Percentiles rank a stretch among this genome's conserved stretches.
Conservation (phyloP, 257 asterid genomes). For the Gynochthodes officinalis region DNA sequence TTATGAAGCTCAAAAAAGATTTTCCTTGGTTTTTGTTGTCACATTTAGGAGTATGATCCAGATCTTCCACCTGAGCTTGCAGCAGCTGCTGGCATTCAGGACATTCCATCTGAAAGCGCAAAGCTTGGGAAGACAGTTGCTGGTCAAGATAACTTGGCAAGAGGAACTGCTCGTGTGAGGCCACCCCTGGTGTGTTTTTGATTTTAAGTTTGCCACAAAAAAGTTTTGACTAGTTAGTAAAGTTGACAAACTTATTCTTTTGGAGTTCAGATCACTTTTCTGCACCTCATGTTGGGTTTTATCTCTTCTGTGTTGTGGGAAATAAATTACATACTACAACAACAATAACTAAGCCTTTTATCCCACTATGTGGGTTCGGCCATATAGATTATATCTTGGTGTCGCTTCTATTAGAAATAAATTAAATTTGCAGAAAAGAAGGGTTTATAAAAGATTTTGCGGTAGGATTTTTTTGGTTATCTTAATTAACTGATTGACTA, state of each 20-base stretch:
- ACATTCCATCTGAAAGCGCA: slow-evolving; percentile 49
- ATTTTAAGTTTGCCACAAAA: not conserved
- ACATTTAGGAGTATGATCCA: slow-evolving; percentile 82
- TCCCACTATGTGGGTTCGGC: too few relatives aligned
- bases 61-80: slow-evolving; percentile 99
- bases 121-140: slow-evolving; percentile 53
- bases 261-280: not conserved
- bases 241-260: not conserved
- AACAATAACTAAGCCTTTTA: too few relatives aligned
- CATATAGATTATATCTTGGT: too few relatives aligned
- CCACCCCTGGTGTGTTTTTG: slow-evolving; percentile 54
- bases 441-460: not conserved
- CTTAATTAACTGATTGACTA: slow-evolving; percentile 23
- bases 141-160: slow-evolving; percentile 51
- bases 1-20: not conserved
- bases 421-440: too few relatives aligned
- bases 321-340: too few relatives aligned
- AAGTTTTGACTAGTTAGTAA: not conserved
- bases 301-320: not conserved
- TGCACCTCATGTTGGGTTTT: not conserved
- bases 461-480: not conserved
- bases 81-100: slow-evolving; percentile 80
- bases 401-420: too few relatives aligned
- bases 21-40: slow-evolving; percentile 16
- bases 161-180: slow-evolving; percentile 47